These are phyloP conservation scores for Cryomyces minteri DNA, from an alignment of 495 filamentous ascomycete species.

Conservation along the genomic window DNA sequence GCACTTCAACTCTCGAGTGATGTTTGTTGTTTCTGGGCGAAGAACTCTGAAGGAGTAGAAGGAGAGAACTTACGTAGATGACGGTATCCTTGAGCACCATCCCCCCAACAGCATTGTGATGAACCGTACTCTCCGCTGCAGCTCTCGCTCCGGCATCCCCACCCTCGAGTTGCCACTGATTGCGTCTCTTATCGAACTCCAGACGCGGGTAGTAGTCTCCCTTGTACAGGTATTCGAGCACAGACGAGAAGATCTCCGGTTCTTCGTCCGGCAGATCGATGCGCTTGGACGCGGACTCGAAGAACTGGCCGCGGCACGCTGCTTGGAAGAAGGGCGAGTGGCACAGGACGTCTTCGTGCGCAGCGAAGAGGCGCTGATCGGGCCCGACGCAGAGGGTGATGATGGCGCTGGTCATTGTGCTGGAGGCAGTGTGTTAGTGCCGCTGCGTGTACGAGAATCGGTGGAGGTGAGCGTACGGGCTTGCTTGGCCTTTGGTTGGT, in stretches of 20 bases:
- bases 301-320: slow-evolving; percentile 39
- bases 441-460: neutral
- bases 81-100: slow-evolving; percentile 68
- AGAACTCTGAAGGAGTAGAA: neutral
- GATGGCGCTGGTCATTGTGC: slow-evolving; percentile 47
- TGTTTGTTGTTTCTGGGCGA: neutral
- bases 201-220: slow-evolving; percentile 63
- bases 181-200: slow-evolving; percentile 20
- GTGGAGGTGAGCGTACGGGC: slow-evolving; percentile 7
- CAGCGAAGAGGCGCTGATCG: slow-evolving; percentile 69
- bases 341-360: slow-evolving; percentile 71
- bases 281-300: slow-evolving; percentile 43
- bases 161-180: slow-evolving; percentile 21
- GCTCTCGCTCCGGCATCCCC: slow-evolving; percentile 5
- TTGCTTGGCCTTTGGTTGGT: slow-evolving; percentile 3
- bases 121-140: slow-evolving; percentile 11
- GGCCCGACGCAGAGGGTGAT: slow-evolving; percentile 64
- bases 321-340: slow-evolving; percentile 57
- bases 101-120: slow-evolving; percentile 29
- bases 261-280: slow-evolving; percentile 70
- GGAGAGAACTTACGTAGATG: slow-evolving; percentile 35
- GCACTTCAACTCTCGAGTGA: too few species aligned
- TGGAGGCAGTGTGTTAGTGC: slow-evolving; percentile 10
- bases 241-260: slow-evolving; percentile 75
- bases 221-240: slow-evolving; percentile 88